These are phyloP conservation scores for Phalaenopsis equestris DNA, from an alignment of 106 monocot genomes.

Conservation along the genomic window DNA sequence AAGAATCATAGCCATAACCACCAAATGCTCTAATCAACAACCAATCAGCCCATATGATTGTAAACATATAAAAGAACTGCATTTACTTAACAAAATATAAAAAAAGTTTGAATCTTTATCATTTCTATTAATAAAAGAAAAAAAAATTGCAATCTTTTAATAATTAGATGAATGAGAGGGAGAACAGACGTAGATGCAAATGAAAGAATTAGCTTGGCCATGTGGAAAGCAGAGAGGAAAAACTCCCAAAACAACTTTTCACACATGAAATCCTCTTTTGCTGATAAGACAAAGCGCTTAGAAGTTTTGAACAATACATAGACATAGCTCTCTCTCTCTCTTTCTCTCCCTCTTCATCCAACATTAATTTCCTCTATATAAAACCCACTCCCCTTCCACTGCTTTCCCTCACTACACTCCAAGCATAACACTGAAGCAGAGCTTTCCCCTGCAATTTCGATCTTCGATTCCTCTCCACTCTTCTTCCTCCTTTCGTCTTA, in stretches of 20 bases:
- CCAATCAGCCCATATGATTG: background rate
- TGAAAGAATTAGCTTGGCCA: background rate
- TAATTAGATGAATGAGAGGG: background rate
- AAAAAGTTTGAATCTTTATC: slow-evolving; percentile 2
- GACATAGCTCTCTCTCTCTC: background rate
- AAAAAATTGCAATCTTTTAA: background rate
- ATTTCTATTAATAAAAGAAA: background rate
- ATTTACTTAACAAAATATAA: too few species aligned
- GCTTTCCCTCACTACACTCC: slow-evolving; percentile 2
- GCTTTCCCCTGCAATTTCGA: background rate
- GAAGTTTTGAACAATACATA: background rate
- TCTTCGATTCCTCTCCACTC: background rate
- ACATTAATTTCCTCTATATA: slow-evolving; percentile 1
- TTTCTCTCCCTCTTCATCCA: background rate
- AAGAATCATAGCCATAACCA: too few species aligned
- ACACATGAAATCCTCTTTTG: slow-evolving; percentile 8
- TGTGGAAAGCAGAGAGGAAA: background rate
- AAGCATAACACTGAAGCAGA: background rate
- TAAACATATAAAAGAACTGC: background rate
- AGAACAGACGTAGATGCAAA: background rate
- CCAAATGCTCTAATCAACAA: too few species aligned
- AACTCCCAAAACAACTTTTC: background rate
- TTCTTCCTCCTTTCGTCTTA: background rate
- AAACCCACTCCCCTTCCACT: slow-evolving; percentile 5
- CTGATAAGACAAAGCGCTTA: slow-evolving; percentile 8